A percentile compares a stretch with the other conserved stretches of the same genome.
Evolutionary conservation across 2,329 filamentous ascomycete genomes (phyloP).

Genomic region (Daldinia sp.): DNA sequence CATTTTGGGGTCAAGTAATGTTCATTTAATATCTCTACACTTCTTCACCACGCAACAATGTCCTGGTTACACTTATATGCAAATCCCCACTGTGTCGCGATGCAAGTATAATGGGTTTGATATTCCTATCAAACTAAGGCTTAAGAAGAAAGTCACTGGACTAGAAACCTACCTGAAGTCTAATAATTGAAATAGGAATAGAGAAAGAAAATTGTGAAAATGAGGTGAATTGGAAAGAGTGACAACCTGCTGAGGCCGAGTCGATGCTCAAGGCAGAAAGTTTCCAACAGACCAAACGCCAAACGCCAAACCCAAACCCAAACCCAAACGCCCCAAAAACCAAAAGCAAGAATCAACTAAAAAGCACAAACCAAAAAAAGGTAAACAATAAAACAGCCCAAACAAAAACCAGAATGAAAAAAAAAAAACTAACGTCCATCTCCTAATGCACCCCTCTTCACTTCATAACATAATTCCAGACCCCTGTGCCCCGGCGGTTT

Average conservation of each 20-base stretch:
- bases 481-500: slow-evolving; percentile 17
- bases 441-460: not conserved
- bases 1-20: no score
- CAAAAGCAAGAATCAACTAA: not conserved
- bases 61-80: no score
- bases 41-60: no score
- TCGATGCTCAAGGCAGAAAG: not conserved
- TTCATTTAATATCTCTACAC: no score
- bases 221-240: slow-evolving; percentile 14
- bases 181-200: not conserved
- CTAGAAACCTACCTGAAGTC: not conserved
- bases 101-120: no score
- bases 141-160: not conserved
- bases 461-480: not conserved
- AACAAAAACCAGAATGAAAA: not conserved
- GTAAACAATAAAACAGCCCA: not conserved
- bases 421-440: not conserved
- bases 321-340: not conserved
- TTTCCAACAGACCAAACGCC: not conserved
- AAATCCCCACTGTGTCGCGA: no score
- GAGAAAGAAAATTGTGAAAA: not conserved
- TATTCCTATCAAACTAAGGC: no score
- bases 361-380: not conserved
- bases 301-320: slow-evolving; percentile 3
- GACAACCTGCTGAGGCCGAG: slow-evolving; percentile 5